These are phyloP conservation scores for Vaccinium myrtillus DNA, from an alignment of 148 eudicot species.

Conservation along the genomic window DNA sequence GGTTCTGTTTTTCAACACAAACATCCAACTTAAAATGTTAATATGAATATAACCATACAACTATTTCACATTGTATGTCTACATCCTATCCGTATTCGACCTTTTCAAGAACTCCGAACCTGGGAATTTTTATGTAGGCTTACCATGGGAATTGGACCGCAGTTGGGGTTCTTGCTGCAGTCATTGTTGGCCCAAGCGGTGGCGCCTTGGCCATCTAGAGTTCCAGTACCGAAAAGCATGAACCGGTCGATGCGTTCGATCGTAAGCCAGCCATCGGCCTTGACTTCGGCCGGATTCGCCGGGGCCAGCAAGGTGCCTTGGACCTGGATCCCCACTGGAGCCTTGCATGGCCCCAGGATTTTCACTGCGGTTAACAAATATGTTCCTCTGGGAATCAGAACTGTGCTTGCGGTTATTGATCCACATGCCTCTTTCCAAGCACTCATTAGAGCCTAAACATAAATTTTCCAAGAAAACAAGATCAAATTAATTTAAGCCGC, in stretches of 20 bases:
- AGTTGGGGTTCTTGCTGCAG: constrained; percentile 28
- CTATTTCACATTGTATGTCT: too few relatives aligned
- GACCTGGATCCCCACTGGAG: constrained; percentile 35
- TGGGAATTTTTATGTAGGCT: not conserved
- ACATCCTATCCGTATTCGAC: not conserved
- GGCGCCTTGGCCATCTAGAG: constrained; percentile 55
- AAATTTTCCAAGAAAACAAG: not conserved
- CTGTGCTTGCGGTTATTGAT: constrained; percentile 27
- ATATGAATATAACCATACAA: not conserved
- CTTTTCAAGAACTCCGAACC: not conserved
- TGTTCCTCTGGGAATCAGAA: constrained; percentile 49
- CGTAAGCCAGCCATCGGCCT: constrained; percentile 41
- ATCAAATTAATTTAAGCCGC: too few relatives aligned
- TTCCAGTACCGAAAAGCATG: constrained; percentile 29
- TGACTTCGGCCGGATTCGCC: constrained; percentile 20
- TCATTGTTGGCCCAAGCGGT: constrained; percentile 45
- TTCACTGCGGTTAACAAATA: constrained; percentile 26
- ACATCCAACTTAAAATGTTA: not conserved
- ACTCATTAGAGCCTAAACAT: constrained; percentile 30
- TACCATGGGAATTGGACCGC: constrained; percentile 51
- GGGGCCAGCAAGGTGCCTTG: constrained; percentile 59
- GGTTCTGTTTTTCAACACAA: constrained; percentile 22
- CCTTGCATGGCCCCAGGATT: constrained; percentile 61
- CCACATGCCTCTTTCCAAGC: constrained; percentile 68
- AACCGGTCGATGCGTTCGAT: constrained; percentile 1